phyloP scores from a whole-genome alignment of 1,139 yeast species.

The Candida tunisiensis region DNA sequence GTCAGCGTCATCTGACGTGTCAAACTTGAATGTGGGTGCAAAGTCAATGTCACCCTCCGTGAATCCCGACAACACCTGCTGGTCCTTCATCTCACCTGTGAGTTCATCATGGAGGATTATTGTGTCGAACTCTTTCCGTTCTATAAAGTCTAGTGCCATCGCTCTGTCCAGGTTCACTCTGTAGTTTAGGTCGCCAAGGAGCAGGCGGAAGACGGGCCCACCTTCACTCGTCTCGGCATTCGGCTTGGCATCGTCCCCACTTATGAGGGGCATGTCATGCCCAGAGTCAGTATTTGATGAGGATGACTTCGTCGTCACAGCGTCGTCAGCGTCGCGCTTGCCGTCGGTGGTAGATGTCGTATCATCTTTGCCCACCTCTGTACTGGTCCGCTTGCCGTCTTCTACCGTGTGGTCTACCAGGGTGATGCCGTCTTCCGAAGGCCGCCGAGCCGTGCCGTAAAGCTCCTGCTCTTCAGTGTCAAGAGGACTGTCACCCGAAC shows the following conservation, averaged over 20 bases:
- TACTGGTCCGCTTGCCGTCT: too few relatives aligned
- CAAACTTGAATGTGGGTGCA: conserved; percentile 60
- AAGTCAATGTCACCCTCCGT: conserved; percentile 48
- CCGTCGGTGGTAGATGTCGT: conserved; percentile 1
- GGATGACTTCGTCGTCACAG: conserved; percentile 3
- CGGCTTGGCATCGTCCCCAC: background rate
- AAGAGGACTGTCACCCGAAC: conserved; percentile 5
- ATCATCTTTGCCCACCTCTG: too few relatives aligned
- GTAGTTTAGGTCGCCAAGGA: conserved; percentile 56
- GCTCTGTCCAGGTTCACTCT: conserved; percentile 33
- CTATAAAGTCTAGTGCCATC: conserved; percentile 26
- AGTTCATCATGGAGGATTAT: conserved; percentile 46
- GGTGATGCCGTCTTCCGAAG: too few relatives aligned
- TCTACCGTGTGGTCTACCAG: too few relatives aligned
- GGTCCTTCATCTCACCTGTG: conserved; percentile 31
- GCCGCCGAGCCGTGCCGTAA: conserved; percentile 2
- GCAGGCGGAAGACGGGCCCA: conserved; percentile 2
- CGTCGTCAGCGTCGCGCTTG: conserved; percentile 2
- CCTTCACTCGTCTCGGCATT: conserved; percentile 1
- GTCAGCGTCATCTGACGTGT: too few relatives aligned
- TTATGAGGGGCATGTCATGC: background rate
- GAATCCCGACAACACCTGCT: conserved; percentile 42
- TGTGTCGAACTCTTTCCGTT: conserved; percentile 26
- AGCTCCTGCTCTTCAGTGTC: conserved; percentile 9
- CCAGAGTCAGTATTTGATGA: conserved; percentile 1